A percentile compares a stretch with the other conserved stretches of the same genome.
Evolutionary conservation across 139 green algal genomes (phyloP).

Genomic region (Parachlorella kessleri): DNA sequence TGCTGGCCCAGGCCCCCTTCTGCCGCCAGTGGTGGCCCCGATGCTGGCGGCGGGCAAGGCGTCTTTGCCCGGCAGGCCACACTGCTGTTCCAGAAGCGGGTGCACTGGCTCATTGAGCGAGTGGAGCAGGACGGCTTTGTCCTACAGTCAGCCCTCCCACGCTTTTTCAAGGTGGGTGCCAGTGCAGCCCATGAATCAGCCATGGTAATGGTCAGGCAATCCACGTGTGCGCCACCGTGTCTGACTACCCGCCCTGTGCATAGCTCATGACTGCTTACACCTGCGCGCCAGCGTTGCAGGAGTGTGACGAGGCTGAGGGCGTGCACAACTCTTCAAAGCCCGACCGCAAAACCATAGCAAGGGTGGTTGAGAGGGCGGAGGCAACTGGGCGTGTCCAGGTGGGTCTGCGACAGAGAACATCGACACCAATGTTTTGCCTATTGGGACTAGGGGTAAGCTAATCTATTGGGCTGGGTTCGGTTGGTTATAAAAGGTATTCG

Average conservation of each 20-base stretch:
- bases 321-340: neutral
- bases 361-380: conserved; percentile 3
- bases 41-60: neutral
- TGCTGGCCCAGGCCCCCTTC: neutral
- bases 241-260: no score
- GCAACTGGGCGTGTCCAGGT: neutral
- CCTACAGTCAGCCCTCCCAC: conserved; percentile 17
- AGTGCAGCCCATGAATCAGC: no score
- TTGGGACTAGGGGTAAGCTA: neutral
- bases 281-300: neutral
- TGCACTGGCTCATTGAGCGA: conserved; percentile 8
- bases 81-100: neutral
- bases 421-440: neutral
- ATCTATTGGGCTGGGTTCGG: neutral
- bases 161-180: conserved; percentile 14
- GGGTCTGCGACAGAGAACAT: neutral
- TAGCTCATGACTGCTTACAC: neutral
- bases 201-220: no score
- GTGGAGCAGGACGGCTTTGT: conserved; percentile 11
- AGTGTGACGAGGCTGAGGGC: neutral
- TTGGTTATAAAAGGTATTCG: neutral
- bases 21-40: neutral
- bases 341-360: conserved; percentile 26
- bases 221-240: no score
- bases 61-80: conserved; percentile 2